Base-by-base conservation (phyloP, 768 basidiomycete species). In the Pleurotus tuoliensis region DNA sequence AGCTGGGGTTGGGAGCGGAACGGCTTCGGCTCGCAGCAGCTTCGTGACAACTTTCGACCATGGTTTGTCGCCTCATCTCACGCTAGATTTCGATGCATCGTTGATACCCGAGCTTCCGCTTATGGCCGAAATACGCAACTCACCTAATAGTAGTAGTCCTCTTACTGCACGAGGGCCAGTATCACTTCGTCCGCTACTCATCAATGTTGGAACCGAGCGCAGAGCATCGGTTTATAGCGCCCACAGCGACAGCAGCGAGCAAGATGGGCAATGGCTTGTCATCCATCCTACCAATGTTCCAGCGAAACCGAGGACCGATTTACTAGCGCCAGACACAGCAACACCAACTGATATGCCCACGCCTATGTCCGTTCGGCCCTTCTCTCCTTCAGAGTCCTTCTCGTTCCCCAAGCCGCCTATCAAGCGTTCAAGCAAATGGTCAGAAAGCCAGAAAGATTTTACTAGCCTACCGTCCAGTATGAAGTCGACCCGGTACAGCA, bases 351-450 rank as follows among this genome's bases (percentile, higher is more conserved):
- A 46, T 46, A 25, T 44, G 24, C 16, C 66, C 3, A 78, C 82
- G 0, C 81, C 83, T 20, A 82, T 87, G 76, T 82, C 77, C 39
- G 83, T 84, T 16, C 81, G 82, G 40, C 84, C 84, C 2, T 87
- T 86, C 71, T 82, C 84, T 0, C 82, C 84, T 9, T 80, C 81
- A 15, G 87, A 89, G 65, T 79, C 81, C 4, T 88, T 86, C 68
- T 69, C 82, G 7, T 88, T 89, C 74, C 87, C 87, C 2, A 80
- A 80, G 55, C 87, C 87, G 2, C 85, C 84, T 3, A 63, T 59
- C 24, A 51, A 62, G 38, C 70, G 56, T 63, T 65, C 44, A 2
- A 59, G 62, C 25, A 64, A 66, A 15, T 59, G 63, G 59, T 53
- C 51, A 4, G 27, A 20, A 20, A 25, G 46, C 22, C 34, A 53